phyloP scores from a whole-genome alignment of 2,329 filamentous ascomycete species.

The Fusarium dimerum region DNA sequence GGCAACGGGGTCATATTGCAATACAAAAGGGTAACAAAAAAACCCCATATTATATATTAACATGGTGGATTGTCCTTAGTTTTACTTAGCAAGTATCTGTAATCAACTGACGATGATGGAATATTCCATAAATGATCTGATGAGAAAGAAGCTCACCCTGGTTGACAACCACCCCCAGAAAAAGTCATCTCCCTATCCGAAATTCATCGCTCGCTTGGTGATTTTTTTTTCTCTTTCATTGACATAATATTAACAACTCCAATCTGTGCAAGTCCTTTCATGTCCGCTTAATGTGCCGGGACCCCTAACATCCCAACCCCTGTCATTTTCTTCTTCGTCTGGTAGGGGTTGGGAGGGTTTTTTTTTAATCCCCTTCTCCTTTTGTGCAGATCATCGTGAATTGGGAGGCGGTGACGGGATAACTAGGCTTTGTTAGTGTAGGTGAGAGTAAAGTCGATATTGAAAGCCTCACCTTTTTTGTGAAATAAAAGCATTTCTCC shows the following conservation, averaged over 20 bases:
- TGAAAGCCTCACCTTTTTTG: neutral
- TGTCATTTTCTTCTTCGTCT: neutral
- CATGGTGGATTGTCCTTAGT: no score
- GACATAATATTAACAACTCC: no score
- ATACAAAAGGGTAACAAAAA: no score
- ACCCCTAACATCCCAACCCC: neutral
- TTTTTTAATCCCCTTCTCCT: neutral
- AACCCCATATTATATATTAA: no score
- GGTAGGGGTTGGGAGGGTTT: no score
- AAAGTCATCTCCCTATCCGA: conserved; percentile 13
- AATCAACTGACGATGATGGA: neutral
- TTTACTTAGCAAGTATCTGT: no score
- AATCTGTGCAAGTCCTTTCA: neutral
- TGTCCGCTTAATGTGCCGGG: neutral
- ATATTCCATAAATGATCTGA: neutral
- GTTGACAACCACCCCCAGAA: conserved; percentile 4
- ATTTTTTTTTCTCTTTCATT: no score
- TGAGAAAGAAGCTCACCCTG: neutral
- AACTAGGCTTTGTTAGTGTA: no score
- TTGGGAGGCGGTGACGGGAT: neutral
- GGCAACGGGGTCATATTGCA: neutral
- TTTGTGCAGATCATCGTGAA: neutral
- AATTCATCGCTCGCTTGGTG: conserved; percentile 2
- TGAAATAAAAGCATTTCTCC: neutral
- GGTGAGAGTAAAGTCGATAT: neutral